These are phyloP conservation scores for Clitoria ternatea DNA, from an alignment of 306 rosid species.

Conservation along the genomic window DNA sequence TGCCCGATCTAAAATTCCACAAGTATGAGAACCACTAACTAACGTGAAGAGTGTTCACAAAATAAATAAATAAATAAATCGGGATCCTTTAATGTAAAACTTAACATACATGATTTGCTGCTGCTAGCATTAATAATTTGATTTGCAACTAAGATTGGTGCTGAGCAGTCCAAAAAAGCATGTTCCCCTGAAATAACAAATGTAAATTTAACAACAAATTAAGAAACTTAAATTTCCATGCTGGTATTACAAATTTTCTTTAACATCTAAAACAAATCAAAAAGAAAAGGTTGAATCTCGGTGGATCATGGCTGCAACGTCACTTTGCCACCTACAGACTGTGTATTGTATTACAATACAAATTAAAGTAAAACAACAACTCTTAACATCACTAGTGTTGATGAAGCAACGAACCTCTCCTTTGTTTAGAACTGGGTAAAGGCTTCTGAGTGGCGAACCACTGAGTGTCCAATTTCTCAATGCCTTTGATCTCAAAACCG, in stretches of 20 bases:
- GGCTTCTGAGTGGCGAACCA: constrained; percentile 94
- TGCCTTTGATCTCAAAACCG: constrained; percentile 76
- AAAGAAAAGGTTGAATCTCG: too few species aligned
- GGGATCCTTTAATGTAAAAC: constrained; percentile 5
- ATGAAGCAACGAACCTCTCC: constrained; percentile 55
- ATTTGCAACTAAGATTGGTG: constrained; percentile 61
- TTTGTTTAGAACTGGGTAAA: constrained; percentile 66
- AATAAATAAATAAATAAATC: neutral
- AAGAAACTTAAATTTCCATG: neutral
- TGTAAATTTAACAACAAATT: neutral
- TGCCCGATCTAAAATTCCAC: neutral
- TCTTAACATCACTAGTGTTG: neutral
- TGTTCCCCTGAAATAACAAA: constrained; percentile 61
- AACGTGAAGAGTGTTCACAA: neutral
- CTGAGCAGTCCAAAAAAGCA: constrained; percentile 64
- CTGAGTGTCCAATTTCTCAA: constrained; percentile 82
- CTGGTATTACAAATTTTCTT: neutral
- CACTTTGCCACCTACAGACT: too few species aligned
- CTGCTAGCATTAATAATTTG: constrained; percentile 70
- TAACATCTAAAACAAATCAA: too few species aligned
- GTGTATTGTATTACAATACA: too few species aligned
- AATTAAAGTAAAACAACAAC: constrained; percentile 13
- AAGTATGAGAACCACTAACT: constrained; percentile 1
- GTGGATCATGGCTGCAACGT: too few species aligned
- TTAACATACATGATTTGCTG: constrained; percentile 73